Evolutionary conservation across 2,329 filamentous ascomycete species (phyloP), one percentile per base, ranked within the genome.

Genomic region (Claviceps maximensis): DNA sequence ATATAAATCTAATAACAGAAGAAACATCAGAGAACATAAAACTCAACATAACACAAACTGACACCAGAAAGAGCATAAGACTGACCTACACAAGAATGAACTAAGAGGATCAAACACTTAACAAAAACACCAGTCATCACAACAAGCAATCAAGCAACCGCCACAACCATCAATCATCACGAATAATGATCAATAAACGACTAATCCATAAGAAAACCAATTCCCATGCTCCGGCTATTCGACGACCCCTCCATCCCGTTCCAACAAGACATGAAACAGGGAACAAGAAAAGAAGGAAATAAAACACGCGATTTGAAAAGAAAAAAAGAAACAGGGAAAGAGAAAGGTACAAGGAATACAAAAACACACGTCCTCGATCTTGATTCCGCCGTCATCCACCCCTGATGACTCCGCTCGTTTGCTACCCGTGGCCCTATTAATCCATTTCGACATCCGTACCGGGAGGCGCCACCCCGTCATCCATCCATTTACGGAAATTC

Each of bases 401-500:
- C n/a, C 29, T 19, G 13, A 8, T 17, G 15, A 9, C 21, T 13
- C 13, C 25, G 27, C 29, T 27, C 33, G n/a, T n/a, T n/a, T n/a
- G n/a, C n/a, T n/a, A n/a, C n/a, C n/a, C n/a, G n/a, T n/a, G n/a
- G n/a, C n/a, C n/a, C n/a, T n/a, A n/a, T n/a, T n/a, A 9, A 19
- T 50, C 51, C 54, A 51, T 49, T n/a, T 55, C 54, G 4, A 49
- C 25, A 38, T 55, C 41, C 10, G 36, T 46, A 23, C 21, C 45
- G 1, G 49, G 51, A 9, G 72, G 72, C 25, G 64, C 58, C 41
- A 72, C 57, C 15, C 75, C 77, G 27, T 79, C 74, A 46, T 74
- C 71, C 60, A 74, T 67, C 75, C 78, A 81, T 54, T 69, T 72
- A 58, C 73, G 69, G 60, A 76, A 81, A 54, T 78, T 78, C 62